phyloP scores from a whole-genome alignment of 2,329 filamentous ascomycete genomes.

The Fusarium liriodendri region DNA sequence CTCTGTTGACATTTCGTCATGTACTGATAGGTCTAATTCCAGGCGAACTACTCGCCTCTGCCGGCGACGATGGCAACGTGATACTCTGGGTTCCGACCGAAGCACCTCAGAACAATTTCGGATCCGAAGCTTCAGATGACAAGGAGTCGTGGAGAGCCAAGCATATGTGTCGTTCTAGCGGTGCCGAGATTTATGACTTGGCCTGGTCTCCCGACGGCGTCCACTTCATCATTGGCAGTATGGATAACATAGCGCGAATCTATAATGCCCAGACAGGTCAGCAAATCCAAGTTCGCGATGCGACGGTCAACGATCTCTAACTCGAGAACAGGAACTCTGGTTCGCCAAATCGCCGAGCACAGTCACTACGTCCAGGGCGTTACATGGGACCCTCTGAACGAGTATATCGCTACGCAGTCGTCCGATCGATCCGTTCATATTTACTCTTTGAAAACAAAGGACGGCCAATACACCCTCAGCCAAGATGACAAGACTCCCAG shows the following conservation, averaged over 20 bases:
- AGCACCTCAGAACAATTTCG: constrained; percentile 74
- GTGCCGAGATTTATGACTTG: constrained; percentile 96
- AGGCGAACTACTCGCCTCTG: constrained; percentile 95
- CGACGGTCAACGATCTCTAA: constrained; percentile 9
- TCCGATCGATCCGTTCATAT: constrained; percentile 98
- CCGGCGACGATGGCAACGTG: constrained; percentile 97
- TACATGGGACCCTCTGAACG: constrained; percentile 97
- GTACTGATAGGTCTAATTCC: constrained; percentile 32
- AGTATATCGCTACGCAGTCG: constrained; percentile 97
- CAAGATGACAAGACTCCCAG: constrained; percentile 77
- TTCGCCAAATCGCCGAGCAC: constrained; percentile 96
- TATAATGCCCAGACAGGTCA: constrained; percentile 93
- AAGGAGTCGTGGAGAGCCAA: constrained; percentile 98
- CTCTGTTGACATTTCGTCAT: neutral
- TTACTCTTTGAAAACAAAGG: constrained; percentile 95
- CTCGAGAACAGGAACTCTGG: constrained; percentile 63
- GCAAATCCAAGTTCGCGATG: constrained; percentile 37
- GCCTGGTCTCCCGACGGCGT: constrained; percentile 98
- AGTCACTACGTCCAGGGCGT: constrained; percentile 99
- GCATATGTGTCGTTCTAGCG: constrained; percentile 96
- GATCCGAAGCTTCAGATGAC: constrained; percentile 88
- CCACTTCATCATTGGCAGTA: constrained; percentile 98
- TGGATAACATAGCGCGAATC: constrained; percentile 98
- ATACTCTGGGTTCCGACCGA: constrained; percentile 96
- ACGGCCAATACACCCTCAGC: constrained; percentile 88